A percentile compares a stretch with the other conserved stretches of the same genome.
Conservation (phyloP, 2,329 filamentous ascomycete species). For the Talaromyces amestolkiae region DNA sequence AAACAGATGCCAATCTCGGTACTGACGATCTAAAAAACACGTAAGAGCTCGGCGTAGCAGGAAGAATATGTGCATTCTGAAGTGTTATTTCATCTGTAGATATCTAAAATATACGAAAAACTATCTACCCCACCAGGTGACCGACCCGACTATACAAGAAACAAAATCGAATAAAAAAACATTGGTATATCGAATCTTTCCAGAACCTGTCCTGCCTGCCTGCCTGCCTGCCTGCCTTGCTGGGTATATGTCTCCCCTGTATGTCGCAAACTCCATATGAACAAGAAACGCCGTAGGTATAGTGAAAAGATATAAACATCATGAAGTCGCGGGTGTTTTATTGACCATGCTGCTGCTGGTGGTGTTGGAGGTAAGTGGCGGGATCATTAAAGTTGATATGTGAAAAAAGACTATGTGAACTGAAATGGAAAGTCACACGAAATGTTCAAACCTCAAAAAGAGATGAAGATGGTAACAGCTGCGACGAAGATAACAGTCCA, state of each 20-base stretch:
- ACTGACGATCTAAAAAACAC: background rate
- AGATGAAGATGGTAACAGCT: background rate
- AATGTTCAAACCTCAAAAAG: background rate
- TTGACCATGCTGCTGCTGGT: background rate
- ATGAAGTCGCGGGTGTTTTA: background rate
- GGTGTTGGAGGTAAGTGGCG: background rate
- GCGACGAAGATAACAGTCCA: background rate
- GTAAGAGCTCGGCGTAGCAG: background rate
- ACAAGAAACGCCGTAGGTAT: background rate
- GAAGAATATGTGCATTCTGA: too few relatives aligned
- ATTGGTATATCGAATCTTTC: background rate
- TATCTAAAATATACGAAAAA: background rate
- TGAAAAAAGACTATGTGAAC: background rate
- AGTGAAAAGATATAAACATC: background rate
- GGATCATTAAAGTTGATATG: background rate
- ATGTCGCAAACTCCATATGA: background rate
- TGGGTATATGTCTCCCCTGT: background rate
- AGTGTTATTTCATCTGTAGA: background rate
- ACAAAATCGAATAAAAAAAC: background rate
- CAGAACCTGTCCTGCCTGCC: background rate
- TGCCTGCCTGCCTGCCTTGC: background rate
- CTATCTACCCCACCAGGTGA: background rate
- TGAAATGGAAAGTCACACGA: background rate
- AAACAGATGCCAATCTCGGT: background rate
- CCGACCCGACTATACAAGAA: background rate